Conservation (phyloP, 805 yeast genomes). For the Wickerhamiella slavikovae region DNA sequence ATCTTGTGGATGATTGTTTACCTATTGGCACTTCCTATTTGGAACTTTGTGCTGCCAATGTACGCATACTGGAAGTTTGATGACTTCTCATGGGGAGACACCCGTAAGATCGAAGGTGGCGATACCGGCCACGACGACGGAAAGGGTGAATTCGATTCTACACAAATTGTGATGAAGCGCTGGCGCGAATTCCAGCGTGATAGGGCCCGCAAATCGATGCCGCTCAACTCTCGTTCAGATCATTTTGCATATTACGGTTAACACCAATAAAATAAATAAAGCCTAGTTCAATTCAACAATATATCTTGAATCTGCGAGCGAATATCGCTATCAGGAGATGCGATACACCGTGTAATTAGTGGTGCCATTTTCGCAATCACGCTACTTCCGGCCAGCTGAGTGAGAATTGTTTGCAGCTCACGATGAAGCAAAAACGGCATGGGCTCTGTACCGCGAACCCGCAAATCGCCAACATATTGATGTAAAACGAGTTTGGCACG, state of each 20-base stretch:
- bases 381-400: conserved; percentile 3
- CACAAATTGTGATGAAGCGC: conserved; percentile 70
- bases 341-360: neutral
- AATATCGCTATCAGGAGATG: neutral
- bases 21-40: conserved; percentile 65
- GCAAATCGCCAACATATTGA: conserved; percentile 42
- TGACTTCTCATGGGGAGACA: conserved; percentile 93
- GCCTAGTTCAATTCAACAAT: neutral
- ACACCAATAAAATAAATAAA: neutral
- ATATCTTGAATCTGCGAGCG: neutral
- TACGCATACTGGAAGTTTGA: conserved; percentile 91
- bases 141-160: conserved; percentile 80
- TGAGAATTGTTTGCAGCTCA: conserved; percentile 28
- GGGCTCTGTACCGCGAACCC: conserved; percentile 40
- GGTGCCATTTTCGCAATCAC: neutral
- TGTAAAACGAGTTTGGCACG: conserved; percentile 28
- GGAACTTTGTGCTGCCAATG: conserved; percentile 76
- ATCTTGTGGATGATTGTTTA: conserved; percentile 64
- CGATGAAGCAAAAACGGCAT: conserved; percentile 39
- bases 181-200: conserved; percentile 90
- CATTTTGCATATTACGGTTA: neutral
- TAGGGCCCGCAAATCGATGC: conserved; percentile 21
- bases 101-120: conserved; percentile 59
- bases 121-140: conserved; percentile 43
- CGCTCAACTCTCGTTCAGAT: no score